Evolutionary conservation across 495 filamentous ascomycete species (phyloP).

Genomic region (Aspergillus biplanus): DNA sequence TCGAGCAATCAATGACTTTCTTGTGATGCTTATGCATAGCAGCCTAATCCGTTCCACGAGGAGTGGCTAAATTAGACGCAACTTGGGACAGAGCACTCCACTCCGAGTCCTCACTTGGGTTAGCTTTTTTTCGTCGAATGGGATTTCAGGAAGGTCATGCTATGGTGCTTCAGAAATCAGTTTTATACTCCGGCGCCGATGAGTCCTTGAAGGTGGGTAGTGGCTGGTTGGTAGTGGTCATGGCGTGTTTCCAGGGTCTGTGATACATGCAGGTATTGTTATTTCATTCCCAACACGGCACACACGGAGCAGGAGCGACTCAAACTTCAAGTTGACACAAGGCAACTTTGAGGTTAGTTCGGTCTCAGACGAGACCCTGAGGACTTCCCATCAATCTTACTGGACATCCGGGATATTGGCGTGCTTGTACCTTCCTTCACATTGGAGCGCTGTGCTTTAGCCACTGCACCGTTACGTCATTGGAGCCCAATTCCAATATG

Average conservation of each 20-base stretch:
- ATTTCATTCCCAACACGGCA: conserved; percentile 14
- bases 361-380: conserved; percentile 7
- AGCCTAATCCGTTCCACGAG: conserved; percentile 29
- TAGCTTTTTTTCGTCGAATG: background rate
- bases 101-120: conserved; percentile 11
- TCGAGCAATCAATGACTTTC: background rate
- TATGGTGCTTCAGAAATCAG: background rate
- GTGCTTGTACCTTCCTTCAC: conserved; percentile 1
- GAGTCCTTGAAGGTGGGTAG: background rate
- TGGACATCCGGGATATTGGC: conserved; percentile 8
- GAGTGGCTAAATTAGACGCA: conserved; percentile 27
- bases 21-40: conserved; percentile 24
- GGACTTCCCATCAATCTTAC: background rate
- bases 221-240: background rate
- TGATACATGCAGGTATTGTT: conserved; percentile 12
- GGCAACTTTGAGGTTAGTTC: conserved; percentile 7
- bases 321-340: conserved; percentile 2
- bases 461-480: conserved; percentile 16
- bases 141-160: too few species aligned
- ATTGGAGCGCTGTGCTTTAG: background rate
- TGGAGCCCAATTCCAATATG: conserved; percentile 15
- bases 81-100: conserved; percentile 2
- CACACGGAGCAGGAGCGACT: background rate
- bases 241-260: background rate
- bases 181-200: background rate